Conservation (phyloP, 768 basidiomycete species). For the Trametes villosa region DNA sequence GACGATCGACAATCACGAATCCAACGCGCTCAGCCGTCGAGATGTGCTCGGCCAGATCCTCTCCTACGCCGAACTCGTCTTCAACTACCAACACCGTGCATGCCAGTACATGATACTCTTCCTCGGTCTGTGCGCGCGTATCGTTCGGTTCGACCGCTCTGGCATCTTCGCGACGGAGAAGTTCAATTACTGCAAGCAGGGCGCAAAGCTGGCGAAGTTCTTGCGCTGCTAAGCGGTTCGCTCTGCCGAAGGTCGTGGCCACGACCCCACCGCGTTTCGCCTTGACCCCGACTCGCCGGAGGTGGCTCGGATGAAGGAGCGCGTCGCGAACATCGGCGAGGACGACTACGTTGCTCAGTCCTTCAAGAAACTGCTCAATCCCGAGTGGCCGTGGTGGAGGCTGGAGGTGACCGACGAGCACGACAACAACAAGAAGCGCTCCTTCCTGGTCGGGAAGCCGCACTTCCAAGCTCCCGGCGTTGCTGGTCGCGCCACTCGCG, state of each 20-base stretch:
- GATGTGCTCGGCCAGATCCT: constrained; percentile 4
- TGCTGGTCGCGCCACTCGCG: not conserved
- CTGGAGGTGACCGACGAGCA: not conserved
- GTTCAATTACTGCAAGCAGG: constrained; percentile 8
- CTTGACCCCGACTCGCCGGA: not conserved
- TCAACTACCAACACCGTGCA: constrained; percentile 4
- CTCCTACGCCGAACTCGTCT: not conserved
- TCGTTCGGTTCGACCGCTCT: not conserved
- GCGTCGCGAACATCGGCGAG: not conserved
- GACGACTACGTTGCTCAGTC: not conserved
- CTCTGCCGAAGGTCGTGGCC: not conserved
- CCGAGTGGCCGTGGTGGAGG: not conserved
- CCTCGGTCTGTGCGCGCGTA: constrained; percentile 1
- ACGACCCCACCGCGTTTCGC: constrained; percentile 4
- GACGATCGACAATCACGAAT: not conserved
- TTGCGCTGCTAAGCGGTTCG: not conserved
- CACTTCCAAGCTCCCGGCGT: constrained; percentile 32
- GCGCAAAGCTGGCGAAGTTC: not conserved
- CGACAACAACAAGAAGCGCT: not conserved
- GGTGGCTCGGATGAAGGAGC: not conserved
- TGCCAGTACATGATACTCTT: constrained; percentile 6
- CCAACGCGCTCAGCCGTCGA: not conserved
- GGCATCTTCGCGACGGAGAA: constrained; percentile 4
- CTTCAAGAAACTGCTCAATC: not conserved
- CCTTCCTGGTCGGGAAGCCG: constrained; percentile 7